Percentiles rank a stretch among this genome's conserved stretches.
These are phyloP conservation scores for Aspergillus sp. DNA, from an alignment of 2,329 filamentous ascomycete species.

Conservation along the genomic window DNA sequence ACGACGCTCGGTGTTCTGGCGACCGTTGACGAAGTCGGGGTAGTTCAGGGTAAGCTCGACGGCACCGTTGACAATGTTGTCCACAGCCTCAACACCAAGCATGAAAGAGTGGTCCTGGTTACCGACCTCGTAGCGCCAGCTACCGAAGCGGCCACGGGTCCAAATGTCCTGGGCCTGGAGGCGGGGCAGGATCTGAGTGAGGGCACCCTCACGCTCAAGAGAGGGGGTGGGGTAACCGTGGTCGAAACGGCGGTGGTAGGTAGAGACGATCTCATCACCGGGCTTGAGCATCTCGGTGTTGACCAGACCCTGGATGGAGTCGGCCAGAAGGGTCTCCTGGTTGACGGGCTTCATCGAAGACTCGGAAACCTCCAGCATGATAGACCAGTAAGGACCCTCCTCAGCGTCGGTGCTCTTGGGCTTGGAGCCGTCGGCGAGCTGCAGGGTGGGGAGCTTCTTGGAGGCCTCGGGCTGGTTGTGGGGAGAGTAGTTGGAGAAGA, in stretches of 20 bases:
- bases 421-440: constrained; percentile 82
- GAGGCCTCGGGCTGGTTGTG: constrained; percentile 89
- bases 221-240: constrained; percentile 97
- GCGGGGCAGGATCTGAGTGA: constrained; percentile 89
- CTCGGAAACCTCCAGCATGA: constrained; percentile 98
- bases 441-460: constrained; percentile 81
- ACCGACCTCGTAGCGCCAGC: constrained; percentile 95
- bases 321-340: constrained; percentile 76
- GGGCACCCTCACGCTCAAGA: constrained; percentile 90
- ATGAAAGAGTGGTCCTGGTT: constrained; percentile 99
- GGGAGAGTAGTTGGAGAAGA: constrained; percentile 99
- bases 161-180: constrained; percentile 89
- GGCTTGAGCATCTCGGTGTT: constrained; percentile 96
- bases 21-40: constrained; percentile 87
- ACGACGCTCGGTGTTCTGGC: constrained; percentile 62
- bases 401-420: constrained; percentile 69
- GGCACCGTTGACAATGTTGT: constrained; percentile 84
- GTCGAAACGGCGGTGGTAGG: constrained; percentile 96
- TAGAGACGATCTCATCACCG: constrained; percentile 92
- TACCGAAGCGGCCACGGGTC: constrained; percentile 94
- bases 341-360: constrained; percentile 94
- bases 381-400: constrained; percentile 97
- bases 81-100: constrained; percentile 90
- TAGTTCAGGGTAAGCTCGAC: constrained; percentile 94
- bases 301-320: constrained; percentile 93